Conservation (phyloP, 2,329 filamentous ascomycete species). For the Talaromyces sp. region DNA sequence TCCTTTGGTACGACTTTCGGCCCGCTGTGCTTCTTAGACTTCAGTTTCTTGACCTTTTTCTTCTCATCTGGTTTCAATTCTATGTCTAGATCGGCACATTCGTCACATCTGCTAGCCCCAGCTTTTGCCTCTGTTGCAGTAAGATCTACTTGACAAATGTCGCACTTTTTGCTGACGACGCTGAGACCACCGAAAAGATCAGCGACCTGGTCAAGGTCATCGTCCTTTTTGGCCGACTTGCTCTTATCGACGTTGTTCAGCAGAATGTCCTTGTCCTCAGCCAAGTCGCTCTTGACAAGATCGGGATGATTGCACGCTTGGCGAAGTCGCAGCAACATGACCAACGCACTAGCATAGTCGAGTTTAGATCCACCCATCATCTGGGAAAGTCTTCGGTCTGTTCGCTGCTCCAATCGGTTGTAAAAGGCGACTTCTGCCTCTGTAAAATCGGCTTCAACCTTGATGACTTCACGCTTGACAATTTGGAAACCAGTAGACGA, state of each 20-base stretch:
- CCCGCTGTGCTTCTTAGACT: constrained; percentile 20
- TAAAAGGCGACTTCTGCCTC: constrained; percentile 82
- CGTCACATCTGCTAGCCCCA: constrained; percentile 62
- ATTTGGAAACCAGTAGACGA: constrained; percentile 75
- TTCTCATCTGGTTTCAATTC: constrained; percentile 44
- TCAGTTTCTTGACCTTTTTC: constrained; percentile 41
- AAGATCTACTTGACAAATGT: constrained; percentile 73
- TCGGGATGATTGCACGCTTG: constrained; percentile 95
- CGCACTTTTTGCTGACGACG: constrained; percentile 73
- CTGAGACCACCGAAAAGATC: constrained; percentile 82
- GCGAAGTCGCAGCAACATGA: constrained; percentile 81
- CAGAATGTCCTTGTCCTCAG: constrained; percentile 82
- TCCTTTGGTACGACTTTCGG: not conserved
- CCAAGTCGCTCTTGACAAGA: constrained; percentile 78
- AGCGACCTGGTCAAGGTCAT: constrained; percentile 77
- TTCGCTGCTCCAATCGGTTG: constrained; percentile 73
- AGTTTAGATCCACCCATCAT: constrained; percentile 80
- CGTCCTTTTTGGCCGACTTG: constrained; percentile 46
- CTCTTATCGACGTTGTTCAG: constrained; percentile 58
- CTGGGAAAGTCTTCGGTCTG: constrained; percentile 78
- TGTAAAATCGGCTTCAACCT: constrained; percentile 73
- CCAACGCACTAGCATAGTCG: constrained; percentile 91
- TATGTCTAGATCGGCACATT: constrained; percentile 72
- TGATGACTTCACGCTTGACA: constrained; percentile 83
- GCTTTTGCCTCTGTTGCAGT: constrained; percentile 53